These are phyloP conservation scores for Prillingera fragicola DNA, from an alignment of 1,284 basidiomycete genomes.

Conservation along the genomic window DNA sequence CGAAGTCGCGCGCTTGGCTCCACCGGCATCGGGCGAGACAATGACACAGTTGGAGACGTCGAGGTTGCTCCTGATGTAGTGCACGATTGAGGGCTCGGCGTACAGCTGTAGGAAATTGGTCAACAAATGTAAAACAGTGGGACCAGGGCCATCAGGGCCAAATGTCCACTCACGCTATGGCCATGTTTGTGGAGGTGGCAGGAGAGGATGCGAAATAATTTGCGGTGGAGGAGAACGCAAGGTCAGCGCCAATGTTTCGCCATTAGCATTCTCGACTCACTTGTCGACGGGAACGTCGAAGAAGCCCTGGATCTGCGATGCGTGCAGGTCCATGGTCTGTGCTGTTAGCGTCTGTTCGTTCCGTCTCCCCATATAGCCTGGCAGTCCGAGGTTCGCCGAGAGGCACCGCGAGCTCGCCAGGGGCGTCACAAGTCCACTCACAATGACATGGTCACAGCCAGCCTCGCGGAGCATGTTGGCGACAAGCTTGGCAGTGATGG, in stretches of 20 bases:
- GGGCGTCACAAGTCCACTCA: constrained; percentile 52
- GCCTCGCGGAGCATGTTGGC: constrained; percentile 98
- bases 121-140: too few species aligned
- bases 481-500: constrained; percentile 97
- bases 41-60: constrained; percentile 85
- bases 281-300: constrained; percentile 99
- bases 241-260: too few species aligned
- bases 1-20: constrained; percentile 95
- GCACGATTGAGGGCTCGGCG: constrained; percentile 92
- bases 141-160: too few species aligned
- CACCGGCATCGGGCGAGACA: constrained; percentile 97
- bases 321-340: constrained; percentile 96
- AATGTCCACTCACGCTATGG: too few species aligned
- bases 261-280: constrained; percentile 55
- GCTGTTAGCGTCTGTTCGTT: background rate
- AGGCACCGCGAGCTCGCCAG: background rate
- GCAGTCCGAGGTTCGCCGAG: background rate
- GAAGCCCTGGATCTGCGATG: constrained; percentile 98
- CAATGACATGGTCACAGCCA: constrained; percentile 97
- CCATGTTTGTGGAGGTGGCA: too few species aligned
- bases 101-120: too few species aligned
- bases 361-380: background rate
- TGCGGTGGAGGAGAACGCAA: too few species aligned
- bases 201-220: too few species aligned
- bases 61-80: constrained; percentile 91